A percentile compares a stretch with the other conserved stretches of the same genome.
Conservation (phyloP, 2,329 filamentous ascomycete genomes). For the Alternaria postmessia region DNA sequence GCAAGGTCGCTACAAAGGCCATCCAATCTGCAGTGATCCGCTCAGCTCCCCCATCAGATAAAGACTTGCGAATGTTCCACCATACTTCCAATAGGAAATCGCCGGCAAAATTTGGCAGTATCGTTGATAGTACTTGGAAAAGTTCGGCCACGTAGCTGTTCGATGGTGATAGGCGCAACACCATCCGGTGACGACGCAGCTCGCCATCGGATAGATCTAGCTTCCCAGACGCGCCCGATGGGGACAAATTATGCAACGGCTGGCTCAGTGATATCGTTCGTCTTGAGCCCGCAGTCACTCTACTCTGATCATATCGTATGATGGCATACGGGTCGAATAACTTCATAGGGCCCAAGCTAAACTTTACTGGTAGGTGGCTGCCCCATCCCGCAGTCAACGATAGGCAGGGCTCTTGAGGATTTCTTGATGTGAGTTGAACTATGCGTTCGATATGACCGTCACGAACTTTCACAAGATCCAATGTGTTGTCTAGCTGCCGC, state of each 20-base stretch:
- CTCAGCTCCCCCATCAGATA: constrained; percentile 21
- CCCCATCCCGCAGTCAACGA: constrained; percentile 50
- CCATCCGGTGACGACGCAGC: constrained; percentile 41
- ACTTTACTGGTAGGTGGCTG: constrained; percentile 41
- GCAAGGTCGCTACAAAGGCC: constrained; percentile 52
- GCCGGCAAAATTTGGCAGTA: constrained; percentile 47
- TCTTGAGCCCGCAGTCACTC: constrained; percentile 44
- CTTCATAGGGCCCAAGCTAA: constrained; percentile 36
- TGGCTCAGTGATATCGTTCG: constrained; percentile 37
- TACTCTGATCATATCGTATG: constrained; percentile 33
- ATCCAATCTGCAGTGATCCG: constrained; percentile 44
- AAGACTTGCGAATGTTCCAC: constrained; percentile 47
- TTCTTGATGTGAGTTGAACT: constrained; percentile 33
- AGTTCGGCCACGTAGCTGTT: constrained; percentile 39
- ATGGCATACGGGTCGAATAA: constrained; percentile 47
- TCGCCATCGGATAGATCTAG: constrained; percentile 47
- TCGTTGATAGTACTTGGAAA: constrained; percentile 43
- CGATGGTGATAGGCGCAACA: constrained; percentile 41
- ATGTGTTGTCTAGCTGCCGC: constrained; percentile 32
- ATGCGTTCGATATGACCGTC: constrained; percentile 46
- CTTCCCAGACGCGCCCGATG: constrained; percentile 35
- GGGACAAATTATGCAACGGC: constrained; percentile 35
- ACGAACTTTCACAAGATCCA: constrained; percentile 44
- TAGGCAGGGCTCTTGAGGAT: constrained; percentile 31
- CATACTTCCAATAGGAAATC: constrained; percentile 50